Conservation (phyloP, 2,329 filamentous ascomycete genomes). For the Scedosporium dehoogii region DNA sequence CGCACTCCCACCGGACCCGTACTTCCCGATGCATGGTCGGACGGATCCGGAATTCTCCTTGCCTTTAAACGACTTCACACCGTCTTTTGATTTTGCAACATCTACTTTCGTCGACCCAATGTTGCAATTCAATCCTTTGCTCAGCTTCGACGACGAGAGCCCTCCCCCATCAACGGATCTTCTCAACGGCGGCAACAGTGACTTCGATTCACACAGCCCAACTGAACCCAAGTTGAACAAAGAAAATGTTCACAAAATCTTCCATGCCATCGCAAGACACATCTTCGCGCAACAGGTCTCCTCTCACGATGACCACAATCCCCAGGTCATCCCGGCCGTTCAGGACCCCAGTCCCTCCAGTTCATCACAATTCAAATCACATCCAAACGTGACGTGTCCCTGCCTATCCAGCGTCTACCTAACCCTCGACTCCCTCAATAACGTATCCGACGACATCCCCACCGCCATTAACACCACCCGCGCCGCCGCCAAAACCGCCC, state of each 20-base stretch:
- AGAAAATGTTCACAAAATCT: not conserved
- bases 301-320: not conserved
- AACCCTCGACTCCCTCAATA: conserved; percentile 38
- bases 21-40: not conserved
- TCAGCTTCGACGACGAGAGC: not conserved
- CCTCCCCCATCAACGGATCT: not conserved
- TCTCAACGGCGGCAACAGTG: not conserved
- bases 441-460: conserved; percentile 32
- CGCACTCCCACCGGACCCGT: not conserved
- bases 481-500: conserved; percentile 35
- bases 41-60: not conserved
- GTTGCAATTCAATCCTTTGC: not conserved
- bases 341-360: not conserved
- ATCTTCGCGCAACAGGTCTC: not conserved
- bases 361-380: not conserved
- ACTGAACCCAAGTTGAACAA: not conserved
- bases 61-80: not conserved
- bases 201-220: not conserved
- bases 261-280: not conserved
- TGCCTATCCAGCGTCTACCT: conserved; percentile 41
- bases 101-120: not conserved
- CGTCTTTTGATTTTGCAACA: not conserved
- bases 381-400: conserved; percentile 22
- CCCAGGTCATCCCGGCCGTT: not conserved
- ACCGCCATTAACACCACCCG: conserved; percentile 38